Conservation (phyloP, 306 rosid species). For the Begonia masoniana region DNA sequence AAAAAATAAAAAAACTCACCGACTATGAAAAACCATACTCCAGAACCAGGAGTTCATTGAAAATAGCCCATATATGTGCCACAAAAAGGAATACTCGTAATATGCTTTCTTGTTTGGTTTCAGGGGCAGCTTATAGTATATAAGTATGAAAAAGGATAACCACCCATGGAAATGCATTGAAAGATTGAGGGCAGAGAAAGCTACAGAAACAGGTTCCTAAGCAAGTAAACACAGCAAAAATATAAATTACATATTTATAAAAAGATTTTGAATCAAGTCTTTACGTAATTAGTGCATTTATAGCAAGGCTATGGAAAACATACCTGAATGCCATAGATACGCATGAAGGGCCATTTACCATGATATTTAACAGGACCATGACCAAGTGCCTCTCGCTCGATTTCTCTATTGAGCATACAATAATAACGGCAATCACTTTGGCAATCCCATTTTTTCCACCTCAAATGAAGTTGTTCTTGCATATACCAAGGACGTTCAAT, state of each 20-base stretch:
- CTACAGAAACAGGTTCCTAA: constrained; percentile 75
- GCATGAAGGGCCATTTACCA: constrained; percentile 84
- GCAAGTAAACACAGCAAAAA: neutral
- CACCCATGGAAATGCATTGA: constrained; percentile 67
- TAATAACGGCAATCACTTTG: constrained; percentile 76
- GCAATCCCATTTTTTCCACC: constrained; percentile 99
- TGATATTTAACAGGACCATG: constrained; percentile 75
- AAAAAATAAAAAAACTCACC: constrained; percentile 26
- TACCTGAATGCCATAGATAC: constrained; percentile 95
- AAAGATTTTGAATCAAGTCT: too few relatives aligned
- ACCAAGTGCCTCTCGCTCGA: constrained; percentile 64
- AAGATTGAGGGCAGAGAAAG: constrained; percentile 58
- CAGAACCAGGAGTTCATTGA: constrained; percentile 57
- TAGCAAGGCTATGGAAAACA: neutral
- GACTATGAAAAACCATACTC: constrained; percentile 64
- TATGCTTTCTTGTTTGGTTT: constrained; percentile 36
- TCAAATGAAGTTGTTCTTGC: constrained; percentile 82
- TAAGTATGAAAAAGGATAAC: constrained; percentile 47
- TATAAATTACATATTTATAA: too few relatives aligned
- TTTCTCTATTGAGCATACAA: constrained; percentile 85
- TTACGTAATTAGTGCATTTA: too few relatives aligned
- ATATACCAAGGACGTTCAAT: constrained; percentile 95
- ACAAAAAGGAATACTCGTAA: constrained; percentile 41
- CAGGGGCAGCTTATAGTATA: constrained; percentile 44
- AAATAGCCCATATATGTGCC: constrained; percentile 52